Evolutionary conservation across 257 asterid species (phyloP), one percentile per base, ranked within the genome.

Genomic region (Solanum ossicruentum): DNA sequence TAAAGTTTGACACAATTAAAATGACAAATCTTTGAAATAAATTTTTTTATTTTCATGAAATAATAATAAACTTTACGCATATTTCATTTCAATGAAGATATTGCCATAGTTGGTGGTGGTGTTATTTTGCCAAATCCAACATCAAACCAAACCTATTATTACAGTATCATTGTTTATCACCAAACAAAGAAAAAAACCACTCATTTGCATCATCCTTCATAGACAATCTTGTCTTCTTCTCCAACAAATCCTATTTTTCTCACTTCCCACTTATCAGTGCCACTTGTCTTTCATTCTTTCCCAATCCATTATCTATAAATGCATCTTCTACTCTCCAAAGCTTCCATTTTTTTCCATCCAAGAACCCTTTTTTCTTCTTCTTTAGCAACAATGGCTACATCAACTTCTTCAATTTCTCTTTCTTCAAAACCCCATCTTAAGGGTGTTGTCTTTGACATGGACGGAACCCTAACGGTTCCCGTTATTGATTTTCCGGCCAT

Each of bases 381-480:
- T 47, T 75, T 12, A 47, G 21, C 45, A 18, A 39, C 95, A 84
- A 95, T 95, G 98, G 85, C 92, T 4, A 57, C 90, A 57, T 18
- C 90, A 70, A 36, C 39, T 84, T 10, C 87, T 84, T 10, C 87
- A 77, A 58, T 81, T 43, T 6, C 90, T 83, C 81, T 78, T 85
- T 28, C 80, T 56, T 7, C 87, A 11, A 91, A 21, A 91, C 90
- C 94, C 85, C 93, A 91, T 49, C 87, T 96, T 20, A 90, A 94
- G 11, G 99, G 99, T 82, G 91, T 96, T 43, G 97, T 95, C 81
- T 96, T 96, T 91, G 99, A 96, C 91, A 96, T 96, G 98, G 99
- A 96, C 86, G 98, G 99, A 81, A 96, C 99, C 84, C 88, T 96
- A 51, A 96, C 99, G 20, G 95, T 96, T 10, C 99, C 99, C 83